Evolutionary conservation across 345 rosid species (phyloP), one percentile per base, ranked within the genome.

Genomic region (Eutrema japonicum): DNA sequence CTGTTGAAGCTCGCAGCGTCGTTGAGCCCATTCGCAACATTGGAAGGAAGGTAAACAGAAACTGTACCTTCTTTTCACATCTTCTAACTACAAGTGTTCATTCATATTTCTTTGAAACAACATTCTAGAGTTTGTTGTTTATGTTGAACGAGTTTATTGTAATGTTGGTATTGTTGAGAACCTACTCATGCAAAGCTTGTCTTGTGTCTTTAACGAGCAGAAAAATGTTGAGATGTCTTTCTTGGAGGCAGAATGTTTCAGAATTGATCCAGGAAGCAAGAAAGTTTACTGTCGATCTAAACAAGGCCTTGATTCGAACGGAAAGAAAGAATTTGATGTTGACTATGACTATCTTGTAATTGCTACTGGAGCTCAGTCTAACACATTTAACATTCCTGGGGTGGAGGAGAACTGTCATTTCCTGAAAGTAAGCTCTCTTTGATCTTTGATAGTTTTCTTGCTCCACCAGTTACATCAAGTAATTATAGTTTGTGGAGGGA

Each of bases 1-100:
- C 96, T 8, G 98, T 95, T 63, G 98, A 92, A 80, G 90, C 98
- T 71, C 96, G 98, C 66, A 92, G 99, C 77, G 73, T 92, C 18
- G 96, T 89, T 35, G 93, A 92, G 81, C 98, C 99, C 2, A 77
- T 95, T 69, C 96, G 96, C 10, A 95, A 86, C 77, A 89, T 90
- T 56, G 90, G 88, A 57, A 80, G 76, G 72, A 90, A 90, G 96
- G 97, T 89, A 82, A 75, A 27, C 64, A 7, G 14, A 27, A 35
- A 2, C 27, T 32, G 18, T 16, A 10, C 45, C 53, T 67, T 32
- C 16, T 35, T 53, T 11, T 42, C 18, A 6, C 3, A 11, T 67
- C 73, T 67, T 18, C 13, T 37, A 3, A 13, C 51, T 37, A 29
- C 29, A 35, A 52, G 4, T 32, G 32, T 10, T 57, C 32, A 4